phyloP scores from a whole-genome alignment of 2,329 filamentous ascomycete genomes.

The Plenodomus lindquistii region DNA sequence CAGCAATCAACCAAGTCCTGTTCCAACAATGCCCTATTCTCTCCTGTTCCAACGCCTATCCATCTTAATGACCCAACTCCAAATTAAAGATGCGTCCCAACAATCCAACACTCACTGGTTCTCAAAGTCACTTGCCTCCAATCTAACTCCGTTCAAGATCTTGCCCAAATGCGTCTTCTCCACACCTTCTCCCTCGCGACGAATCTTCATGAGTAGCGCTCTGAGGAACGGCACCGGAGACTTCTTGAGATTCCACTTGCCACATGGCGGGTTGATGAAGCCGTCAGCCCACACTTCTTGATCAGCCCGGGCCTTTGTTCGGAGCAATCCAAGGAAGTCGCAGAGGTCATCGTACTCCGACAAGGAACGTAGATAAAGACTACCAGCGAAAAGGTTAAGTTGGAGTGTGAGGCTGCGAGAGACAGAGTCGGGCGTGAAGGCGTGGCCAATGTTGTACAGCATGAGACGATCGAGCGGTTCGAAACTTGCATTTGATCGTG shows the following conservation, averaged over 20 bases:
- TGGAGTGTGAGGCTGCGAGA: slow-evolving; percentile 46
- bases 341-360: slow-evolving; percentile 60
- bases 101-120: no score
- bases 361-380: slow-evolving; percentile 63
- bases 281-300: slow-evolving; percentile 38
- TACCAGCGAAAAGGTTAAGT: slow-evolving; percentile 70
- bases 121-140: slow-evolving; percentile 41
- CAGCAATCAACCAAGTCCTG: background rate
- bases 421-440: slow-evolving; percentile 4
- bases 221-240: slow-evolving; percentile 51
- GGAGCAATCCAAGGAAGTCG: slow-evolving; percentile 56
- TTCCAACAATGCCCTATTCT: background rate
- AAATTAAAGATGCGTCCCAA: no score
- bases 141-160: slow-evolving; percentile 40
- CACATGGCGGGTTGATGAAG: slow-evolving; percentile 38
- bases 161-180: slow-evolving; percentile 52
- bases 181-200: slow-evolving; percentile 43
- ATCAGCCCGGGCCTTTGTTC: slow-evolving; percentile 17
- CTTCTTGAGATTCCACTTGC: slow-evolving; percentile 36
- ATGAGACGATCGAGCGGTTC: slow-evolving; percentile 51
- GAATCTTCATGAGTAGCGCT: slow-evolving; percentile 35
- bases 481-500: slow-evolving; percentile 47
- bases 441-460: slow-evolving; percentile 47
- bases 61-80: background rate
- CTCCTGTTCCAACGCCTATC: background rate